Evolutionary conservation across 2,329 filamentous ascomycete species (phyloP).

Genomic region (Tolypocladium album): DNA sequence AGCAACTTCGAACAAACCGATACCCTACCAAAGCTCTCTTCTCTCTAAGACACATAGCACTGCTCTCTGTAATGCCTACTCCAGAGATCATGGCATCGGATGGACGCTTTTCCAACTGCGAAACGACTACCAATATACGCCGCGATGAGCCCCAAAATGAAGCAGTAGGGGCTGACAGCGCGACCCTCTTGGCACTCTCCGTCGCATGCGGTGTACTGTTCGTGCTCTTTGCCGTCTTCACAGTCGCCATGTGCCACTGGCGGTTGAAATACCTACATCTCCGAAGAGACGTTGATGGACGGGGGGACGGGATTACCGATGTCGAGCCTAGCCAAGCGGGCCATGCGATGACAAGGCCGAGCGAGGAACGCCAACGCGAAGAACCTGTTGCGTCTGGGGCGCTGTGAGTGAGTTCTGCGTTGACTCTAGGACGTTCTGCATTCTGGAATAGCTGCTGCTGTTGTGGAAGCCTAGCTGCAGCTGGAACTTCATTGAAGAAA

Average conservation of each 20-base stretch:
- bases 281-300: not conserved
- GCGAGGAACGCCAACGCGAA: not conserved
- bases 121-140: not conserved
- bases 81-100: not conserved
- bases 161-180: not conserved
- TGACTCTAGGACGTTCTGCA: not conserved
- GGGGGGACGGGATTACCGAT: not conserved
- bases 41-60: not conserved
- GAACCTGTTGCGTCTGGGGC: not conserved
- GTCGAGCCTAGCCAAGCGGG: not conserved
- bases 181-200: not conserved
- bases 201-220: conserved; percentile 2
- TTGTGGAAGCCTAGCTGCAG: no score
- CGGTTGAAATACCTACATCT: not conserved
- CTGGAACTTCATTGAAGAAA: not conserved
- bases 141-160: not conserved
- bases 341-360: not conserved
- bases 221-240: not conserved
- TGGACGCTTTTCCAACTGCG: not conserved
- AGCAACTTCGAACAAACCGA: not conserved
- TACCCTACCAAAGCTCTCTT: not conserved
- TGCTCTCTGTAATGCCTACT: not conserved
- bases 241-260: conserved; percentile 1
- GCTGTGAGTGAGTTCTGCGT: not conserved
- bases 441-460: not conserved